Conservation (phyloP, 78 protist species). For the Pelomyxa schiedti region DNA sequence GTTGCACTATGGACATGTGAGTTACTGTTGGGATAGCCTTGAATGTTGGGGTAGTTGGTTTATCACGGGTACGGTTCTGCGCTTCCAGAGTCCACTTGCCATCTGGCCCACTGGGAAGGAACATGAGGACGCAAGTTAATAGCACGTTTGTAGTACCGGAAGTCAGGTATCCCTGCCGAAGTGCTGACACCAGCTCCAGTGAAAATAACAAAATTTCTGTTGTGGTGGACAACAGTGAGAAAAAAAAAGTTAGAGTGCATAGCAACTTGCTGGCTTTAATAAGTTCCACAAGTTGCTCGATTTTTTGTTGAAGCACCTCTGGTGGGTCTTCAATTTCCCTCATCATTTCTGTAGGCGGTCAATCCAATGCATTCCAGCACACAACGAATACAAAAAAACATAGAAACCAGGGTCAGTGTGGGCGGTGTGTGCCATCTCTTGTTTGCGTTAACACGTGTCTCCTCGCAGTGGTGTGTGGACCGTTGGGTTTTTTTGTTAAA, state of each 20-base stretch:
- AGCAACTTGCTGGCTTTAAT: slow-evolving; percentile 1
- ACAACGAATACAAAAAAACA: too few species aligned
- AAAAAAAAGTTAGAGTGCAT: too few species aligned
- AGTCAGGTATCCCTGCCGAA: neutral
- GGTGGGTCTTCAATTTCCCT: too few species aligned
- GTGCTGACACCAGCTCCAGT: neutral
- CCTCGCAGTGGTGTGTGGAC: too few species aligned
- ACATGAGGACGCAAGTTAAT: slow-evolving; percentile 4
- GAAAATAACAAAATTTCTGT: neutral
- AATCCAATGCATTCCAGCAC: too few species aligned
- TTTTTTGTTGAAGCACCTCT: neutral
- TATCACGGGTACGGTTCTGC: neutral
- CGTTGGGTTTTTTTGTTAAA: too few species aligned
- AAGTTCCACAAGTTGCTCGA: neutral
- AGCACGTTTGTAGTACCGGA: neutral
- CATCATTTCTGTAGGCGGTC: too few species aligned
- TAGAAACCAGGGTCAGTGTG: too few species aligned
- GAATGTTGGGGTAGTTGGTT: neutral
- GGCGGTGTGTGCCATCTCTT: too few species aligned
- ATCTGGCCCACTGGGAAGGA: slow-evolving; percentile 24
- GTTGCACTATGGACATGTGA: neutral
- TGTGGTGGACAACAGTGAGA: too few species aligned
- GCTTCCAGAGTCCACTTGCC: slow-evolving; percentile 24
- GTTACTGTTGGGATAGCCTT: neutral
- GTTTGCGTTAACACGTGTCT: too few species aligned